These are phyloP conservation scores for Anthostomella pinea DNA, from an alignment of 2,329 filamentous ascomycete species.

Conservation along the genomic window DNA sequence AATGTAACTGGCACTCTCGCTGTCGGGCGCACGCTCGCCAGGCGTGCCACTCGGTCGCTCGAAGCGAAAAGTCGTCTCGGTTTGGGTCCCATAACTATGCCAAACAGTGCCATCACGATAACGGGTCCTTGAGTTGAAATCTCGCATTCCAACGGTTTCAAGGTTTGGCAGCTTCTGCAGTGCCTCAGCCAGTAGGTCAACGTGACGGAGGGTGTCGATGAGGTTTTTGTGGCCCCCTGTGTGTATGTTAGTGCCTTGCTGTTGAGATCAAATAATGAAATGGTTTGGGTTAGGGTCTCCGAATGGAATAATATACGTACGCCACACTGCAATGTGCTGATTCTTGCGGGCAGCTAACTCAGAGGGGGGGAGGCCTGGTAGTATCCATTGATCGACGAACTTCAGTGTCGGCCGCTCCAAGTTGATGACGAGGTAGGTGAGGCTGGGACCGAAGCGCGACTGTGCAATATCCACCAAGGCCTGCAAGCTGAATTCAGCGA, in stretches of 20 bases:
- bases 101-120: conserved; percentile 48
- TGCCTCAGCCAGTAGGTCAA: conserved; percentile 54
- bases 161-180: conserved; percentile 54
- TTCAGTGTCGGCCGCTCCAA: conserved; percentile 37
- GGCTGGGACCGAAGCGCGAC: conserved; percentile 36
- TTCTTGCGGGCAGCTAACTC: too few species aligned
- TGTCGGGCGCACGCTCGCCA: too few species aligned
- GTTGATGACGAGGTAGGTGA: conserved; percentile 50
- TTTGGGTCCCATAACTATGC: conserved; percentile 51
- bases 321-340: too few species aligned
- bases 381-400: too few species aligned
- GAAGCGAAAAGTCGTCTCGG: not conserved
- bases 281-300: not conserved
- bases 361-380: too few species aligned
- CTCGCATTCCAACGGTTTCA: conserved; percentile 55
- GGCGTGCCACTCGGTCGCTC: too few species aligned
- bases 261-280: too few species aligned
- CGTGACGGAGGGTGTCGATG: conserved; percentile 43
- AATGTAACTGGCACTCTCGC: conserved; percentile 5
- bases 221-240: conserved; percentile 34
- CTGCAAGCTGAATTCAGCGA: conserved; percentile 52
- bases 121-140: conserved; percentile 51
- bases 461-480: conserved; percentile 48
- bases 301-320: not conserved
- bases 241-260: not conserved